Conservation (phyloP, 345 rosid species). For the Isatis tinctoria region DNA sequence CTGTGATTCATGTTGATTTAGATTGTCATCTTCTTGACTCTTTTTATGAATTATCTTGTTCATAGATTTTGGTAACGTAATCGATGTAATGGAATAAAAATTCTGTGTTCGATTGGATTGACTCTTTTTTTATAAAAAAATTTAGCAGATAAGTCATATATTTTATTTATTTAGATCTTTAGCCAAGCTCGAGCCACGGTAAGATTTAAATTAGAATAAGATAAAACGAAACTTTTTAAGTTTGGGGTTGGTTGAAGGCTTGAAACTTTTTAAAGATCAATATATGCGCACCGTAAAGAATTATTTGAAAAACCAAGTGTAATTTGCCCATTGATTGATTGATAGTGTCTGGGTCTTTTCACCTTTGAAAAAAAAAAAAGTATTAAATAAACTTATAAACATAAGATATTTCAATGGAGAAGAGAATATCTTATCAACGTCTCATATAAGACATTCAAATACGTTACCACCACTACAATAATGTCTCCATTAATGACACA, state of each 20-base stretch:
- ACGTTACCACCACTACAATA: conserved; percentile 16
- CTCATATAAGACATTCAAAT: conserved; percentile 5
- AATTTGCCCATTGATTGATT: not conserved
- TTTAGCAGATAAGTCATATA: not conserved
- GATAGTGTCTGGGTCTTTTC: not conserved
- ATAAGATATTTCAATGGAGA: not conserved
- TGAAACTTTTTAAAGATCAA: not conserved
- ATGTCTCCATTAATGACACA: conserved; percentile 16
- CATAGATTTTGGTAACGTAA: conserved; percentile 7
- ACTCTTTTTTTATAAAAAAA: not conserved
- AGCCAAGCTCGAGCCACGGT: not conserved
- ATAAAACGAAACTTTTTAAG: not conserved
- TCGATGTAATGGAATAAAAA: conserved; percentile 12
- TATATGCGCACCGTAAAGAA: not conserved
- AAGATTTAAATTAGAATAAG: not conserved
- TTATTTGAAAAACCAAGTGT: not conserved
- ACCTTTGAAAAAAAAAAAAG: not conserved
- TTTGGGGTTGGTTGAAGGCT: not conserved
- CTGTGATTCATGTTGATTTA: conserved; percentile 12
- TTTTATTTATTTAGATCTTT: not conserved
- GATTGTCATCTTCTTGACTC: not conserved
- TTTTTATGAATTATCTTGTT: conserved; percentile 10
- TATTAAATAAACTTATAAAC: not conserved
- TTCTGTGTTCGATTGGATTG: not conserved
- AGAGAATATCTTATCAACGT: conserved; percentile 20